Evolutionary conservation across 2,329 filamentous ascomycete genomes (phyloP), one percentile per base, ranked within the genome.

Genomic region (Bipolaris cookei): DNA sequence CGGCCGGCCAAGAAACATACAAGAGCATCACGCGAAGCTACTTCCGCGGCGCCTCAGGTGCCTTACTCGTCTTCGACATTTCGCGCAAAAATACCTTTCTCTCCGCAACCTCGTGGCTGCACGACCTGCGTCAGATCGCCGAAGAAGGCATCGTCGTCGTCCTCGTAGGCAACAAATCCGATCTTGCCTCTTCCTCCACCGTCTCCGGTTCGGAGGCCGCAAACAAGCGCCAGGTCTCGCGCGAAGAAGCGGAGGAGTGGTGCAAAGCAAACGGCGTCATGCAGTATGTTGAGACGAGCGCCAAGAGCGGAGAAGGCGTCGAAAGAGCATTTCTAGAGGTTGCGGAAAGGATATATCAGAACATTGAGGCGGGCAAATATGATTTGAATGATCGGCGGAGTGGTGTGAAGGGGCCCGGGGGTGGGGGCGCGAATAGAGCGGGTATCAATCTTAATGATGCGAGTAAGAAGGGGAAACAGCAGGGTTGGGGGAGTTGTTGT

Each of bases 131-230:
- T 39, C 91, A 95, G 76, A 97, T 98, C 68, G 95, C 95, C 47
- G 95, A 98, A 78, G 91, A 95, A 21, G 91, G 95, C 71, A 97
- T 98, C 63, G 91, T 97, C 43, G 91, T 98, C 14, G 88, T 99
- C 18, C 81, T 99, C 5, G 95, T 99, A 4, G 95, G 95, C 39
- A 99, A 99, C 80, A 99, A 99, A 79, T 87, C 87, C 32, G 95
- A 99, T 78, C 82, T 98, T 39, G 87, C 90, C 62, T 75, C 58
- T 66, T 76, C 67, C 65, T 80, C 65, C 55, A 80, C 70, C 53
- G 76, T 78, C 21, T 67, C 58, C 1, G 70, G 67, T 7, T 64
- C 59, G 6, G 66, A 75, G 21, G 76, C 78, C 11, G 76, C 82
- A 48, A 90, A 90, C 70, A 86, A 88, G 78, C 84, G 94, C 54